These are phyloP conservation scores for Boletus smithii DNA, from an alignment of 1,284 basidiomycete species.

Conservation along the genomic window DNA sequence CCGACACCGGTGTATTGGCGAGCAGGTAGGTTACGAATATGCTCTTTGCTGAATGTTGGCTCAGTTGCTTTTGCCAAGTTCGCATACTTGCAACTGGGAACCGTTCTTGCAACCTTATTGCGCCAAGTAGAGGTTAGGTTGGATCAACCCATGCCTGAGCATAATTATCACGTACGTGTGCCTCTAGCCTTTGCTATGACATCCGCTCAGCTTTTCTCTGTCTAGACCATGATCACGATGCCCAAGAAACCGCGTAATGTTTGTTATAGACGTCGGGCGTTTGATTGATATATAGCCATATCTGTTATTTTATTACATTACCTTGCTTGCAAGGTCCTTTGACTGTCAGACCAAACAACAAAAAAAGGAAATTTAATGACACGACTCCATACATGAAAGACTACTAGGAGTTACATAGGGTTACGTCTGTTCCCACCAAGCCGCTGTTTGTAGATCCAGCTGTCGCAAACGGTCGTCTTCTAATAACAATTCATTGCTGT, in stretches of 20 bases:
- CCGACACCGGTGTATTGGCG: slow-evolving; percentile 91
- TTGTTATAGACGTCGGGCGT: slow-evolving; percentile 42
- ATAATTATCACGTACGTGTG: slow-evolving; percentile 83
- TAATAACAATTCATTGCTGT: too few relatives aligned
- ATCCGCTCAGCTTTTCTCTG: slow-evolving; percentile 5
- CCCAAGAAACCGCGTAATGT: slow-evolving; percentile 54
- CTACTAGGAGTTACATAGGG: too few relatives aligned
- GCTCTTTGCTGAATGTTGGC: neutral
- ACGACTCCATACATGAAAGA: too few relatives aligned
- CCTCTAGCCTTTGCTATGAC: neutral
- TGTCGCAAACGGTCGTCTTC: too few relatives aligned
- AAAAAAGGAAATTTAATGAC: too few relatives aligned
- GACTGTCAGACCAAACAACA: too few relatives aligned
- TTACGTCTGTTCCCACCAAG: too few relatives aligned
- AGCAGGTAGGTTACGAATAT: slow-evolving; percentile 55
- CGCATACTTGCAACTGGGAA: slow-evolving; percentile 91
- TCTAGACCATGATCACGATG: slow-evolving; percentile 69
- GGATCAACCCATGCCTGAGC: slow-evolving; percentile 64
- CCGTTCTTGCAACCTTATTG: slow-evolving; percentile 78
- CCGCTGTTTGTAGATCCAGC: too few relatives aligned
- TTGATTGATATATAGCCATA: slow-evolving; percentile 20
- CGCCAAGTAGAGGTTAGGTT: slow-evolving; percentile 76
- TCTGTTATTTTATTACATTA: slow-evolving; percentile 8
- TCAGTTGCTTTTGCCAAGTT: slow-evolving; percentile 51
- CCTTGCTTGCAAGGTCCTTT: too few relatives aligned